Conservation (phyloP, 1,139 yeast species). For the Saccharomyces hybrid region DNA sequence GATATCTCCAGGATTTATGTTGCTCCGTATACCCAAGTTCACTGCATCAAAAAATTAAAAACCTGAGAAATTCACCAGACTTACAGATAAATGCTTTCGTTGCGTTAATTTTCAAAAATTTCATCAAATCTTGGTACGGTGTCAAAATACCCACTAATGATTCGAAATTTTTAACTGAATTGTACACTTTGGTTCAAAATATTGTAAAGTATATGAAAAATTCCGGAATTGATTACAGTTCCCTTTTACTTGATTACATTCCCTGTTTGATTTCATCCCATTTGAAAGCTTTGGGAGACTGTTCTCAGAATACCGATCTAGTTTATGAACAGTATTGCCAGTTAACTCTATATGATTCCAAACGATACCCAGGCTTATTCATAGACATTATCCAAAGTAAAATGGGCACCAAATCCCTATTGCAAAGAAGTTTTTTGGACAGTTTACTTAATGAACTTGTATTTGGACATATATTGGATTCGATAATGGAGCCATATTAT, state of each 20-base stretch:
- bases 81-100: constrained; percentile 22
- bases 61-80: constrained; percentile 9
- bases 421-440: constrained; percentile 1
- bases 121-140: constrained; percentile 28
- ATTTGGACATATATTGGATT: constrained; percentile 3
- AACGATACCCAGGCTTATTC: constrained; percentile 16
- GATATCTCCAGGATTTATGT: constrained; percentile 25
- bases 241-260: constrained; percentile 21
- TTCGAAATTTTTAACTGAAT: constrained; percentile 16
- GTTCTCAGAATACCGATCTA: not conserved
- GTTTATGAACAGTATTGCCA: constrained; percentile 11
- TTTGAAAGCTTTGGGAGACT: constrained; percentile 10
- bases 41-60: constrained; percentile 11
- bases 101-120: constrained; percentile 23
- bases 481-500: constrained; percentile 2
- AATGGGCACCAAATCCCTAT: constrained; percentile 4
- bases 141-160: constrained; percentile 22
- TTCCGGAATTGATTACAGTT: constrained; percentile 10
- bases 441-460: constrained; percentile 1
- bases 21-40: constrained; percentile 20
- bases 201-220: constrained; percentile 7
- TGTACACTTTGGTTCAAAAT: constrained; percentile 16
- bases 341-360: constrained; percentile 11
- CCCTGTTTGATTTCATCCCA: constrained; percentile 22
- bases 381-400: constrained; percentile 10